Evolutionary conservation across 768 basidiomycete genomes (phyloP), one percentile per base, ranked within the genome.

Genomic region (Rhizopogon rudus): DNA sequence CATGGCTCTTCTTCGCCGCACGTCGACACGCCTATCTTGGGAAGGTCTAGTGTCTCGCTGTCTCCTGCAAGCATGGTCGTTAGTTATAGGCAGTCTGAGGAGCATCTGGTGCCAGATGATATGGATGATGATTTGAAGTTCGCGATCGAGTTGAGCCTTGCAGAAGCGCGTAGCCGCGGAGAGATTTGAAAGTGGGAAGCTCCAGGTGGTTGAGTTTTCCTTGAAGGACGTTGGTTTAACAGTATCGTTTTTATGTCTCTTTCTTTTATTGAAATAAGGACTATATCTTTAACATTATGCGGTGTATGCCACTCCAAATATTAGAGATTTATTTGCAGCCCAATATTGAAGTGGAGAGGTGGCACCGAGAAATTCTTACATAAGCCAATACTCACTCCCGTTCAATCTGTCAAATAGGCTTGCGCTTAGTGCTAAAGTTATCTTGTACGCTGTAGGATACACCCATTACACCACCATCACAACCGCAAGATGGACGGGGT

Each of bases 131-230:
- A 89, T 59, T 60, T 90, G 65, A 75, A 69, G 48, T 77, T 82
- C 58, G 87, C 82, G 10, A 77, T 90, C 12, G 83, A 85, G 67
- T 65, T 90, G 67, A 90, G 88, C 64, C 75, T 90, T 25, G 84
- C 79, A 1, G 88, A 90, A 40, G 58, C 58, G 31, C 55, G 51
- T 13, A 59, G 58, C 37, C 56, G 51, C 20, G 55, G 51, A 5
- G 58, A 59, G 28, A 31, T 41, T 17, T 41, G 51, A 52, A 54
- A 51, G 25, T 22, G 25, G 25, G 25, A 25, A 25, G 25, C 25
- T 25, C 25, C 25, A 25, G 4, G 14, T 16, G 9, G 3, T 14
- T 6, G 8, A 33, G 14, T 13, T 17, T 25, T 25, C 22, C 20
- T 48, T 35, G 33, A 35, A 35, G 33, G 33, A 20, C 17, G 2